Base-by-base conservation (phyloP, 345 rosid species). In the Turnera subulata region DNA sequence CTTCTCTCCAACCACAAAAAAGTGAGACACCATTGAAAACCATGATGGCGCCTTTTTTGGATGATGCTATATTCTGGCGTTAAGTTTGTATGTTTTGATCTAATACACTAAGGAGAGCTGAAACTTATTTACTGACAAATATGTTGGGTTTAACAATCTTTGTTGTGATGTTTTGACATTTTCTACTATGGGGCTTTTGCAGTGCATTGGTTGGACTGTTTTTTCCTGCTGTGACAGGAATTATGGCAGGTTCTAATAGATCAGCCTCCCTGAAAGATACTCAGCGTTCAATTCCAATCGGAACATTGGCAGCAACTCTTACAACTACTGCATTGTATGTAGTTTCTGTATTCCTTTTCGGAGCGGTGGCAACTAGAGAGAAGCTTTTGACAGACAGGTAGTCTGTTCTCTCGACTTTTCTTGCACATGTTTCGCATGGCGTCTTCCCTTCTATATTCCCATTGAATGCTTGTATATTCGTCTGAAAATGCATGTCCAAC, bases 221-320 rank as follows among this genome's bases (percentile, higher is more conserved):
- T 78, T 94, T 94, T 74, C 99, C 99, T 65, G 97, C 99, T 53
- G 99, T 93, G 52, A 93, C 99, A 9, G 99, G 97, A 69, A 89
- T 93, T 57, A 88, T 94, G 99, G 96, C 99, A 22, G 97, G 99
- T 49, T 94, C 97, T 57, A 94, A 94, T 75, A 81, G 99, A 75
- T 94, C 97, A 61, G 89, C 96, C 23, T 85, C 93, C 35, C 82
- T 94, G 45, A 90, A 85, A 73, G 99, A 94, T 65, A 94, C 99
- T 6, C 99, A 94, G 65, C 92, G 80, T 46, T 94, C 99, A 61
- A 94, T 94, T 65, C 97, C 99, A 1, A 6, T 90, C 24, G 99
- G 99, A 62, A 94, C 99, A 53, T 76, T 94, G 76, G 82, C 97
- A 72, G 99, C 99, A 59, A 90, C 95, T 69, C 85, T 94, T 54